Evolutionary conservation across 305 asterid species (phyloP).

Genomic region (Fraxinus baroniana): DNA sequence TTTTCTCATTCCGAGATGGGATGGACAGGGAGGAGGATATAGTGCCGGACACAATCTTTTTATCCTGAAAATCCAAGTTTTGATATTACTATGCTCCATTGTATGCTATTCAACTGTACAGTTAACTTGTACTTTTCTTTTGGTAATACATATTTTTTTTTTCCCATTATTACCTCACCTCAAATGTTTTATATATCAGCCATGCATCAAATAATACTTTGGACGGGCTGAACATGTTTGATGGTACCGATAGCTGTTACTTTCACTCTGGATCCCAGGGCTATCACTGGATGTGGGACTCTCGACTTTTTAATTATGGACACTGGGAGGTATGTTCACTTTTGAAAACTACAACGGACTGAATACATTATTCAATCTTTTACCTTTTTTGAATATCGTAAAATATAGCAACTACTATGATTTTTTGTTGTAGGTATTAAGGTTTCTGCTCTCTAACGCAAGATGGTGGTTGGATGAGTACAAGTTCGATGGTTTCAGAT

Average conservation of each 20-base stretch:
- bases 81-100: constrained; percentile 3
- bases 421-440: constrained; percentile 60
- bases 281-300: constrained; percentile 99
- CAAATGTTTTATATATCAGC: constrained; percentile 43
- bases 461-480: constrained; percentile 99
- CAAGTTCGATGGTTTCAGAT: constrained; percentile 98
- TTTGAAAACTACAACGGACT: constrained; percentile 5
- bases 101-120: constrained; percentile 13
- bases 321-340: constrained; percentile 89
- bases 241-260: constrained; percentile 96
- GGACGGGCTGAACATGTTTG: constrained; percentile 99
- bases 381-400: constrained; percentile 16
- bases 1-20: not conserved
- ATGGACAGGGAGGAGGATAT: not conserved
- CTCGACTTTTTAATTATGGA: constrained; percentile 99
- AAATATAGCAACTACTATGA: constrained; percentile 15
- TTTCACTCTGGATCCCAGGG: constrained; percentile 96
- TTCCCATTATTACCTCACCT: constrained; percentile 27
- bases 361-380: constrained; percentile 1
- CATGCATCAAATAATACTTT: constrained; percentile 97
- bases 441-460: constrained; percentile 95
- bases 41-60: not conserved
- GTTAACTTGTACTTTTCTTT: not conserved
- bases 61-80: not conserved
- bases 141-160: not conserved